Base-by-base conservation (phyloP, 148 eudicot species). In the Simmondsia chinensis region DNA sequence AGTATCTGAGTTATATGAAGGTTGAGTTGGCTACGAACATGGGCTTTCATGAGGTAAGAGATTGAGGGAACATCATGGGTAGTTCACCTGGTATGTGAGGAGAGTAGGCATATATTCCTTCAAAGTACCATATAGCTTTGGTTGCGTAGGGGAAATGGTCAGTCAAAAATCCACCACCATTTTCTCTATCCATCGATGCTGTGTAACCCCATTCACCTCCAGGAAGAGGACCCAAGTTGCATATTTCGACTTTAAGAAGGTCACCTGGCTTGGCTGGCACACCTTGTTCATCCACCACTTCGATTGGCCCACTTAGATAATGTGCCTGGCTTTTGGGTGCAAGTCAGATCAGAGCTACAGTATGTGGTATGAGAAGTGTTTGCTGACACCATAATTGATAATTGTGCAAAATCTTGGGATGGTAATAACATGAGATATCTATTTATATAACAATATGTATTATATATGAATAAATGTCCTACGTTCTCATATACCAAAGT, bases 181-280 rank as follows among this genome's bases (percentile, higher is more conserved):
- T 85, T 68, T 82, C 97, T 63, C 95, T 82, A 42, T 91, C 97
- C 24, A 91, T 79, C 16, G 80, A 71, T 20, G 83, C 97, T n/a
- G 97, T 91, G 16, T 39, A 85, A 10, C 95, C 97, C 97, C 97
- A 85, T 57, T 85, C 95, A 51, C 76, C 84, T 18, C 97, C 95
- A 33, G 95, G 87, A 1, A 91, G 72, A 52, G 97, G 97, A 31
- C 97, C 97, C 66, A 89, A 59, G 63, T 91, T 85, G 83, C 93
- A 82, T 36, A 89, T 89, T 43, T 89, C 95, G 32, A 91, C 95
- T 20, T 43, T 75, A 6, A 91, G 74, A 46, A 91, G 85, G 61
- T 91, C 95, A 14, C 97, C 94, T 23, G 95, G 82, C 42, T 64
- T 56, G 20, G 94, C 95, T 0, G 95, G 85, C 20, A 33, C 30